Conservation (phyloP, 2,329 filamentous ascomycete species). For the Setomelanomma holmii region DNA sequence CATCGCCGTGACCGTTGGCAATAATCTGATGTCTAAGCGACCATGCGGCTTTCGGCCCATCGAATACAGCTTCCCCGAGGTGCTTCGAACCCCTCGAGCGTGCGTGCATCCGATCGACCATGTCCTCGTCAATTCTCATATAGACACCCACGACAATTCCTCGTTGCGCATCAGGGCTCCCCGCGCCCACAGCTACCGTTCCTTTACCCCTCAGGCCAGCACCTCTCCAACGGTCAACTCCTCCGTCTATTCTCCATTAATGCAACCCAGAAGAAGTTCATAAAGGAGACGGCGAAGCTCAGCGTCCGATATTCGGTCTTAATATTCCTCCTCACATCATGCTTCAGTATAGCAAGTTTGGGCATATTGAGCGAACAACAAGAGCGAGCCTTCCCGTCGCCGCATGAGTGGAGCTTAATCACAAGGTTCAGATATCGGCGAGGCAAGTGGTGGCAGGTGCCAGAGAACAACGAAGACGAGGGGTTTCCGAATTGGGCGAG, state of each 20-base stretch:
- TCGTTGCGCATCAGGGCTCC: conserved; percentile 51
- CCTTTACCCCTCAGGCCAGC: conserved; percentile 63
- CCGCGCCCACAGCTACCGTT: conserved; percentile 70
- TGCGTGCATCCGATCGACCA: conserved; percentile 19
- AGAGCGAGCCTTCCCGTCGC: conserved; percentile 80
- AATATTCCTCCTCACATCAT: conserved; percentile 68
- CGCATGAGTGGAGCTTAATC: conserved; percentile 78
- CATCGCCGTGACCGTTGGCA: conserved; percentile 11
- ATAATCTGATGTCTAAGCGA: conserved; percentile 18
- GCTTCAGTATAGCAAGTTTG: conserved; percentile 67
- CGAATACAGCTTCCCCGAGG: conserved; percentile 38
- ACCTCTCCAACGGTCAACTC: conserved; percentile 52
- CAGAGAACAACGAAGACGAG: conserved; percentile 65
- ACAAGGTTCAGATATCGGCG: conserved; percentile 73
- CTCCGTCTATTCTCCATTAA: conserved; percentile 75
- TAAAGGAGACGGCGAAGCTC: conserved; percentile 73
- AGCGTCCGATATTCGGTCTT: conserved; percentile 72
- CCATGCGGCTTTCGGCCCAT: conserved; percentile 39
- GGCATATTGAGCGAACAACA: conserved; percentile 75
- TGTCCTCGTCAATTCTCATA: conserved; percentile 65
- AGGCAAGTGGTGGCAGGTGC: conserved; percentile 53
- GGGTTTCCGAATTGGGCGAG: conserved; percentile 74
- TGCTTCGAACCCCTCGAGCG: conserved; percentile 27
- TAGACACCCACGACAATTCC: conserved; percentile 60
- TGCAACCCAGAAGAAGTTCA: conserved; percentile 71